Base-by-base conservation (phyloP, 2,329 filamentous ascomycete species). In the Ophiostoma quercus region DNA sequence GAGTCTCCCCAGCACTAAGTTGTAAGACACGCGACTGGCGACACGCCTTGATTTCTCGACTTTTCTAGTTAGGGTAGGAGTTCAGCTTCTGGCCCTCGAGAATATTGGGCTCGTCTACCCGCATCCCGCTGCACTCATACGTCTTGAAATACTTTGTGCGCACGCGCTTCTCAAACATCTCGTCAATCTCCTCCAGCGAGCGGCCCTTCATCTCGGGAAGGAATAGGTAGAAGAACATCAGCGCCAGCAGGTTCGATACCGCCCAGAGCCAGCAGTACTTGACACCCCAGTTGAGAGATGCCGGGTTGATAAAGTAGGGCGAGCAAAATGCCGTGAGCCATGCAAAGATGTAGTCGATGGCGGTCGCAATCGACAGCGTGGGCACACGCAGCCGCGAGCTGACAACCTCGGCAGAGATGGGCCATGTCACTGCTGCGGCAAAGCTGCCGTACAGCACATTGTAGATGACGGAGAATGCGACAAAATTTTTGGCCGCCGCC, bases 131-230 rank as follows among this genome's bases (percentile, higher is more conserved):
- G 7, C 43, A n/a, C 19, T 47, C 16, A 47, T 47, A 47, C 43
- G 43, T 47, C 43, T 16, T 16, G 22, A 57, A 22, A 22, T 57
- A 54, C 51, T 22, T 57, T 25, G 51, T 25, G 22, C 51, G 51
- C 51, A 57, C 22, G 51, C 51, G 51, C 12, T 29, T 25, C 51
- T 29, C 51, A 57, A 57, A 25, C 51, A 57, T 57, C 22, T 57
- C 22, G 51, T 57, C 51, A 57, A 57, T 57, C 51, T 57, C 51
- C 22, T 57, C 51, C 5, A 57, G 51, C n/a, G 51, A 57, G 22
- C 22, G n/a, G 51, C 51, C 51, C 22, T 57, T 57, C n/a, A 57
- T 25, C n/a, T 57, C 51, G n/a, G 51, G 22, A 25, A 57, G 51
- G 6, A 57, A 57, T 2, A 57, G n/a, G 43, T 47, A 47, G 14